Conservation (phyloP, 805 yeast species). For the Schwanniomyces polymorphus region DNA sequence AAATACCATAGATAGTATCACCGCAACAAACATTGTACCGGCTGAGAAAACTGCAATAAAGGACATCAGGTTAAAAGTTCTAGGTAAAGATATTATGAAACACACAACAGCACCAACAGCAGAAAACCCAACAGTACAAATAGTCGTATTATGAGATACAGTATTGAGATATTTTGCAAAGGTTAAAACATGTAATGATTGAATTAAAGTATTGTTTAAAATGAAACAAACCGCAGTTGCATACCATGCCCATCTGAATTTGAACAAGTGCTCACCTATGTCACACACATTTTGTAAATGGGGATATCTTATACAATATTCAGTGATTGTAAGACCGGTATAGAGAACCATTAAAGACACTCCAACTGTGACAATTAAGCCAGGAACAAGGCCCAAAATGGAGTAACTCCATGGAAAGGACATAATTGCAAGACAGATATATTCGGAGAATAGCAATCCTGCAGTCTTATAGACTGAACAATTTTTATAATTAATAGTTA, state of each 20-base stretch:
- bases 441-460: constrained; percentile 59
- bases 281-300: constrained; percentile 54
- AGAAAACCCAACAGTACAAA: constrained; percentile 54
- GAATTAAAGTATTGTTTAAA: constrained; percentile 56
- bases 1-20: constrained; percentile 50
- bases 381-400: constrained; percentile 58
- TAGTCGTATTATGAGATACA: constrained; percentile 42
- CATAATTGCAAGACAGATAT: constrained; percentile 62
- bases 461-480: constrained; percentile 63
- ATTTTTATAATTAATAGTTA: constrained; percentile 45
- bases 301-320: constrained; percentile 55
- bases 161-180: constrained; percentile 63
- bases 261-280: constrained; percentile 56
- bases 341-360: constrained; percentile 52
- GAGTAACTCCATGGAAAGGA: constrained; percentile 69
- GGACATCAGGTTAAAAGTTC: constrained; percentile 56
- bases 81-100: constrained; percentile 51
- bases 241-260: constrained; percentile 52
- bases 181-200: constrained; percentile 58
- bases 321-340: constrained; percentile 56
- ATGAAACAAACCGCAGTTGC: constrained; percentile 56
- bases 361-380: constrained; percentile 52
- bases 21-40: constrained; percentile 57
- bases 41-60: constrained; percentile 54
- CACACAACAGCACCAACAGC: constrained; percentile 52